Percentiles rank a stretch among this genome's conserved stretches.
Conservation (phyloP, 768 basidiomycete genomes). For the Leccinum sublutescens region DNA sequence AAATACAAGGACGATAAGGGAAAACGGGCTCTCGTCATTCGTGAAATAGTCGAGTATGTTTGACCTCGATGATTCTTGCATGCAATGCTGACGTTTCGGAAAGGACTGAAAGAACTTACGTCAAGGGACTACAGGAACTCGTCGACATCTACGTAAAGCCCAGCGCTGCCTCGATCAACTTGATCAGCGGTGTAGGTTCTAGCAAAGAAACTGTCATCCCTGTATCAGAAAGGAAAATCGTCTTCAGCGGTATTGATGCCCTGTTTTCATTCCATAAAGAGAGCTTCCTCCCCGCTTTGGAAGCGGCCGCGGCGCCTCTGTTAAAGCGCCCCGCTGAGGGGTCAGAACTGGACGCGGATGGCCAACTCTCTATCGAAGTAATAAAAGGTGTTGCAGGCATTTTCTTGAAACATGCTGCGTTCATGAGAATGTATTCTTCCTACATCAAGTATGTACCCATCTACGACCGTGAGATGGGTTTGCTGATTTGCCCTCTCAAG, state of each 20-base stretch:
- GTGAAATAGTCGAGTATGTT: conserved; percentile 88
- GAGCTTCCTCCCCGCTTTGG: conserved; percentile 89
- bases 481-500: conserved; percentile 39
- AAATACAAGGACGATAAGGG: conserved; percentile 90
- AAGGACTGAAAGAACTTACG: conserved; percentile 94
- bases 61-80: background rate
- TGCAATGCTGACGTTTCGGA: conserved; percentile 11
- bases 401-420: conserved; percentile 92
- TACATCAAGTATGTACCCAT: conserved; percentile 83
- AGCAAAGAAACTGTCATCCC: conserved; percentile 86
- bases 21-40: conserved; percentile 79
- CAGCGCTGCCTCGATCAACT: conserved; percentile 64
- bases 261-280: conserved; percentile 91
- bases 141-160: conserved; percentile 95
- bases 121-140: conserved; percentile 89
- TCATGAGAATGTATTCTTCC: conserved; percentile 98
- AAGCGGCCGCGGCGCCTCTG: conserved; percentile 70
- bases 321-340: conserved; percentile 48
- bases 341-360: conserved; percentile 61
- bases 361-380: conserved; percentile 68
- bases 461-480: conserved; percentile 2
- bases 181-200: conserved; percentile 67
- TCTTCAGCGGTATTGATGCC: conserved; percentile 88
- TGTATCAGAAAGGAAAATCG: conserved; percentile 79
- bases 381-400: conserved; percentile 83